phyloP scores from a whole-genome alignment of 176 grass and related monocot species.

The Leersia perrieri region DNA sequence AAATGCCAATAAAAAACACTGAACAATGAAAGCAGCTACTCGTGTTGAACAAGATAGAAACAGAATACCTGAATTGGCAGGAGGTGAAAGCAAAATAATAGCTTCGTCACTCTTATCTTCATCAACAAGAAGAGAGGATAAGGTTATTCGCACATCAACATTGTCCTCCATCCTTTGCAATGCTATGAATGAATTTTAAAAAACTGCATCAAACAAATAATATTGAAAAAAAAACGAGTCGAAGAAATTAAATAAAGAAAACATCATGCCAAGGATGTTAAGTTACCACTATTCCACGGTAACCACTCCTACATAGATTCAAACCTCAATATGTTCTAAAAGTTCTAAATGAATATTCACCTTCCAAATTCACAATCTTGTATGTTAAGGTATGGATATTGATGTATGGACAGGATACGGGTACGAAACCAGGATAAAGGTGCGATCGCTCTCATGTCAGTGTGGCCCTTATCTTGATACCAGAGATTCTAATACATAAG shows the following conservation, averaged over 20 bases:
- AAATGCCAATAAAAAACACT: constrained; percentile 16
- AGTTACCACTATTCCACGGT: neutral
- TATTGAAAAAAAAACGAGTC: neutral
- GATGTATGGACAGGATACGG: neutral
- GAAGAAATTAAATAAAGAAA: neutral
- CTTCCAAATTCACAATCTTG: constrained; percentile 9
- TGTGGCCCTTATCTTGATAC: no score
- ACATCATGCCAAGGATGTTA: neutral
- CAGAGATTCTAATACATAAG: no score
- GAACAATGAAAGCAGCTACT: neutral
- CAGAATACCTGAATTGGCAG: constrained; percentile 44
- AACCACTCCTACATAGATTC: neutral
- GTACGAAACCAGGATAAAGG: neutral
- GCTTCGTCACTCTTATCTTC: constrained; percentile 64
- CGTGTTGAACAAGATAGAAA: neutral
- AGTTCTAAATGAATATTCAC: neutral
- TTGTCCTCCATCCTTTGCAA: constrained; percentile 62
- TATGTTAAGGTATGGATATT: neutral
- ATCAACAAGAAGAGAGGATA: constrained; percentile 69
- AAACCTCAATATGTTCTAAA: neutral
- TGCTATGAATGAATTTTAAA: constrained; percentile 44
- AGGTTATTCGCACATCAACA: constrained; percentile 60
- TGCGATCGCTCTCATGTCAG: neutral
- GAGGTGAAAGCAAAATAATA: constrained; percentile 73
- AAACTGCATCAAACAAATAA: constrained; percentile 25